phyloP scores from a whole-genome alignment of 768 basidiomycete species.

The Boletus huronensis region DNA sequence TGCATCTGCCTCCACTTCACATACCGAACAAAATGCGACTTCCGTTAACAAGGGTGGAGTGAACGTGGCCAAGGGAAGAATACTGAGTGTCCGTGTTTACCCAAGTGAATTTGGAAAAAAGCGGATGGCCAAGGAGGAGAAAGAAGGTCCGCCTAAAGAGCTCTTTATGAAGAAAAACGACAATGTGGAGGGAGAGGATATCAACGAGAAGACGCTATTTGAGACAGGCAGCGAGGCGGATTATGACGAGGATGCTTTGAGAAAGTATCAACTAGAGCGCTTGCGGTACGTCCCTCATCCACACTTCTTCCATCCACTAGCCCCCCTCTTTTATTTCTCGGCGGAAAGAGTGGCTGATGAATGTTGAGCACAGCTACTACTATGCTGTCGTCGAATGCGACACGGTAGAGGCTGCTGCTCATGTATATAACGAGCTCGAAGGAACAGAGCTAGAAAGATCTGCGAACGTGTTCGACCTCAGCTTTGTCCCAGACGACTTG shows the following conservation, averaged over 20 bases:
- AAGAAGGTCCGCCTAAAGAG: conserved; percentile 83
- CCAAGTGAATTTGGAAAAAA: conserved; percentile 93
- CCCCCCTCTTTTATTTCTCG: not conserved
- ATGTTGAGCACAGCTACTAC: conserved; percentile 64
- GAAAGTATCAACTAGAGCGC: conserved; percentile 91
- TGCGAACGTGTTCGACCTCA: conserved; percentile 93
- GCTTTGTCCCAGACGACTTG: conserved; percentile 91
- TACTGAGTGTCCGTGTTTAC: conserved; percentile 79
- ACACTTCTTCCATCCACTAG: not conserved
- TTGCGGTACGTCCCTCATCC: conserved; percentile 57
- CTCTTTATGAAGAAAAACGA: conserved; percentile 61
- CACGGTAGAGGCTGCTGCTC: conserved; percentile 65
- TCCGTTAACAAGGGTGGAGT: conserved; percentile 8
- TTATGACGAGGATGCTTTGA: conserved; percentile 82
- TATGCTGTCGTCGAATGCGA: conserved; percentile 94
- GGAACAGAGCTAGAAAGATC: conserved; percentile 96
- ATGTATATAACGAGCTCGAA: conserved; percentile 83
- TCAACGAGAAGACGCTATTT: conserved; percentile 62
- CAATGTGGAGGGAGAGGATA: conserved; percentile 45
- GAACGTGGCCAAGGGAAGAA: conserved; percentile 53
- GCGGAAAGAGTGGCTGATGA: conserved; percentile 2
- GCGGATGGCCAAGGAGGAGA: conserved; percentile 81
- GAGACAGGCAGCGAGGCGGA: conserved; percentile 70
- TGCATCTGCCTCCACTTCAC: conserved; percentile 27
- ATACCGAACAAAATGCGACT: conserved; percentile 10